Percentiles rank a stretch among this genome's conserved stretches.
Conservation (phyloP, 805 yeast species). For the Saturnispora sanitii region DNA sequence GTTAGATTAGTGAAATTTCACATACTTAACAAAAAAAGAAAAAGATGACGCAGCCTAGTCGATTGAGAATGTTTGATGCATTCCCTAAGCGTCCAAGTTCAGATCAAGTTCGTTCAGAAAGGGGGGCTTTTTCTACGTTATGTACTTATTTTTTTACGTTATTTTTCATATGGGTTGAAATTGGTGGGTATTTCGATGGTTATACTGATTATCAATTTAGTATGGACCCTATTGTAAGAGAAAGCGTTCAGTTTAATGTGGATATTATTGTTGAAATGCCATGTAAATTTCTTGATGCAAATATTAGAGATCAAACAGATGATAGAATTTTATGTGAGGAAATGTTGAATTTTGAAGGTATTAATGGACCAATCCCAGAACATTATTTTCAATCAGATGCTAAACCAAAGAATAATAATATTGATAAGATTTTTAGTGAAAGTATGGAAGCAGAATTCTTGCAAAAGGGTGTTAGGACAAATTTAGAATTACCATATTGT, state of each 20-base stretch:
- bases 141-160: slow-evolving; percentile 51
- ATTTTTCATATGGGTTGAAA: slow-evolving; percentile 70
- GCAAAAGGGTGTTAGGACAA: slow-evolving; percentile 30
- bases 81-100: slow-evolving; percentile 65
- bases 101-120: slow-evolving; percentile 60
- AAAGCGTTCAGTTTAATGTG: slow-evolving; percentile 57
- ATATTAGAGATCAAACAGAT: slow-evolving; percentile 65
- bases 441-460: slow-evolving; percentile 58
- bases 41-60: slow-evolving; percentile 9
- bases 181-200: slow-evolving; percentile 82
- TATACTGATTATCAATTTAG: slow-evolving; percentile 64
- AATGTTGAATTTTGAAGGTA: slow-evolving; percentile 60
- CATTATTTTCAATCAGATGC: slow-evolving; percentile 29
- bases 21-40: not conserved
- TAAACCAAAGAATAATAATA: slow-evolving; percentile 37
- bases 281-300: slow-evolving; percentile 65
- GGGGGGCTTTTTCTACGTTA: slow-evolving; percentile 71
- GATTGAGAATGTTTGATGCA: slow-evolving; percentile 53
- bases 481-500: slow-evolving; percentile 68
- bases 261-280: slow-evolving; percentile 80
- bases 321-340: slow-evolving; percentile 77
- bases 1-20: too few relatives aligned
- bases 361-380: slow-evolving; percentile 44
- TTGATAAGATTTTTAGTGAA: slow-evolving; percentile 57
- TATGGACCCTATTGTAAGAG: slow-evolving; percentile 54